Percentiles rank a stretch among this genome's conserved stretches.
phyloP scores from a whole-genome alignment of 2,329 filamentous ascomycete genomes.

The Camillea tinctor region DNA sequence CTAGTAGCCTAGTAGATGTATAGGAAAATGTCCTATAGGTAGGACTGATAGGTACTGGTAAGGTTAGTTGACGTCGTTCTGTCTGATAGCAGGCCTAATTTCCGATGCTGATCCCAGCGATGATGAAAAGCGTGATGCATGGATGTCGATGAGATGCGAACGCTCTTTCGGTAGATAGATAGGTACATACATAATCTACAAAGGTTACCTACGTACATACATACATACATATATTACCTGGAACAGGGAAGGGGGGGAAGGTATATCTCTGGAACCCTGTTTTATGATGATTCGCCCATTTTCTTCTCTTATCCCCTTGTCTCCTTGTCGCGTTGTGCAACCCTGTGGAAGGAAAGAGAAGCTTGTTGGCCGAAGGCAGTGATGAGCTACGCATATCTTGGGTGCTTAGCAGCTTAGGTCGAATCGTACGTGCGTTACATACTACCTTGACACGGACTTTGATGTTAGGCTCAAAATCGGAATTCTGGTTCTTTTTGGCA shows the following conservation, averaged over 20 bases:
- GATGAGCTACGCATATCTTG: background rate
- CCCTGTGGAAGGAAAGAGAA: background rate
- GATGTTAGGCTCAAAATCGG: background rate
- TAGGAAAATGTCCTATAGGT: too few relatives aligned
- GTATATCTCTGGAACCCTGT: background rate
- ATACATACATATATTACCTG: too few relatives aligned
- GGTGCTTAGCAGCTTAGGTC: background rate
- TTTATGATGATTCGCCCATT: background rate
- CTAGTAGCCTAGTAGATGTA: too few relatives aligned
- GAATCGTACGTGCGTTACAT: background rate
- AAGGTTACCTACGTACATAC: too few relatives aligned
- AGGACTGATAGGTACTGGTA: too few relatives aligned
- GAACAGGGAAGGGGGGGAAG: too few relatives aligned
- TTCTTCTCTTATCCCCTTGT: background rate
- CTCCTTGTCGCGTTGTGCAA: background rate
- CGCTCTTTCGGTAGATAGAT: background rate
- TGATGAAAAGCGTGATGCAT: slow-evolving; percentile 23
- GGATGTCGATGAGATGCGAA: slow-evolving; percentile 1
- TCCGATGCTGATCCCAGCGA: slow-evolving; percentile 13
- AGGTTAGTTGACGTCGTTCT: background rate
- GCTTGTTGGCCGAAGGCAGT: background rate
- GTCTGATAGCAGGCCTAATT: slow-evolving; percentile 10
- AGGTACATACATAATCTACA: background rate
- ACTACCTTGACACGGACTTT: background rate
- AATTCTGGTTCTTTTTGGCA: background rate